Percentiles rank a stretch among this genome's conserved stretches.
phyloP scores from a whole-genome alignment of 345 rosid species.

The Punica granatum region DNA sequence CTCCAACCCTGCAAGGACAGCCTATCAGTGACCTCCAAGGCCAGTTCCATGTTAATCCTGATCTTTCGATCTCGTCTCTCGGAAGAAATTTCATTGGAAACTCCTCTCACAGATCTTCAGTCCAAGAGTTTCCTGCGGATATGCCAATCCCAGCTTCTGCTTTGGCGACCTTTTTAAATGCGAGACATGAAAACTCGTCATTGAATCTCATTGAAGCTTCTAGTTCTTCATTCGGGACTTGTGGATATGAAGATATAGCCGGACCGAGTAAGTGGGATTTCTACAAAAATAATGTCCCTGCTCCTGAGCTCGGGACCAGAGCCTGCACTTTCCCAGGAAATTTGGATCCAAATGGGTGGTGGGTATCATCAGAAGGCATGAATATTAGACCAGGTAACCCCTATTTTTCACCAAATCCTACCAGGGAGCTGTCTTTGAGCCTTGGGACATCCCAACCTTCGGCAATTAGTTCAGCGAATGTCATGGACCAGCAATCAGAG shows the following conservation, averaged over 20 bases:
- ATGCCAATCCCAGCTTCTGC: slow-evolving; percentile 17
- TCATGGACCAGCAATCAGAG: slow-evolving; percentile 54
- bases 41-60: slow-evolving; percentile 11
- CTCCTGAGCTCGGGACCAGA: background rate
- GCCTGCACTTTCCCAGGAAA: slow-evolving; percentile 3
- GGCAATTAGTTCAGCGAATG: slow-evolving; percentile 17
- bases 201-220: slow-evolving; percentile 13
- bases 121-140: slow-evolving; percentile 26
- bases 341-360: slow-evolving; percentile 6
- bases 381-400: slow-evolving; percentile 20
- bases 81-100: slow-evolving; percentile 26
- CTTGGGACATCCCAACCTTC: slow-evolving; percentile 52
- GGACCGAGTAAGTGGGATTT: slow-evolving; percentile 25
- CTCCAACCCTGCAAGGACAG: slow-evolving; percentile 30
- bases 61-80: slow-evolving; percentile 15
- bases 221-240: slow-evolving; percentile 21
- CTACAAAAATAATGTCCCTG: slow-evolving; percentile 24
- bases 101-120: slow-evolving; percentile 12
- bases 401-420: slow-evolving; percentile 23
- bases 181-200: slow-evolving; percentile 21
- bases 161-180: slow-evolving; percentile 22
- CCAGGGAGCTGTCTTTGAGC: slow-evolving; percentile 69
- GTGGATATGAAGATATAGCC: slow-evolving; percentile 25
- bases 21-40: slow-evolving; percentile 14
- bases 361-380: slow-evolving; percentile 33